Evolutionary conservation across 2,329 filamentous ascomycete species (phyloP).

Genomic region (Stachybotrys echinatus): DNA sequence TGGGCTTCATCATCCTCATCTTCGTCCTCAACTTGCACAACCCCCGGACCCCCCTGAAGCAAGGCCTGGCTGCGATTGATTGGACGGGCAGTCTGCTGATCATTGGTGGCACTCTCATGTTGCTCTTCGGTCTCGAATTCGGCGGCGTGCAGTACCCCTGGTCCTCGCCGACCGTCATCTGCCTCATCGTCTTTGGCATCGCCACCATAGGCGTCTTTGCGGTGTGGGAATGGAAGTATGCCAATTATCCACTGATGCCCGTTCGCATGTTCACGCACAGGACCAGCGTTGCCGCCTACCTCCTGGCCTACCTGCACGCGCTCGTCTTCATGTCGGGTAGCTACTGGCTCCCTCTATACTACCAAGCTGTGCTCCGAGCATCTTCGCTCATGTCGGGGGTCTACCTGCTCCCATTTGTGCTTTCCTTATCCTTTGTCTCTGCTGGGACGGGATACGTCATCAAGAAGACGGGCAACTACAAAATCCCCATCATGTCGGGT

Average conservation of each 20-base stretch:
- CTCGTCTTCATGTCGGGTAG: constrained; percentile 71
- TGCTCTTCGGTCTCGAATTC: constrained; percentile 80
- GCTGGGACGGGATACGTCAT: constrained; percentile 51
- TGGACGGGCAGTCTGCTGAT: constrained; percentile 54
- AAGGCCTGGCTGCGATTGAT: constrained; percentile 60
- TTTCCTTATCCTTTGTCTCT: constrained; percentile 61
- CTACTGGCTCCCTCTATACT: constrained; percentile 83
- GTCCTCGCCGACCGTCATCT: constrained; percentile 69
- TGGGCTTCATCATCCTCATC: constrained; percentile 44
- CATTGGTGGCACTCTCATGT: constrained; percentile 75
- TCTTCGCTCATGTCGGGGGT: constrained; percentile 68
- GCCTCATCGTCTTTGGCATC: constrained; percentile 69
- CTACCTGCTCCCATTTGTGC: constrained; percentile 65
- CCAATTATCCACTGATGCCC: constrained; percentile 75
- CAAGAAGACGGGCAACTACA: constrained; percentile 62
- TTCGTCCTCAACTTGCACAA: constrained; percentile 66
- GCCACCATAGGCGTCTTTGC: constrained; percentile 61
- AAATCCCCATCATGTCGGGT: constrained; percentile 53
- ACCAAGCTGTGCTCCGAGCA: constrained; percentile 68
- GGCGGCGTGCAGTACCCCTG: constrained; percentile 74
- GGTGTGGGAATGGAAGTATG: constrained; percentile 66
- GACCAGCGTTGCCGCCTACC: constrained; percentile 62
- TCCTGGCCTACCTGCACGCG: constrained; percentile 66
- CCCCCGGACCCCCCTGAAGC: constrained; percentile 55
- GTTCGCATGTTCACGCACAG: constrained; percentile 61